phyloP scores from a whole-genome alignment of 306 rosid species.

The Pterocarpus santalinus region DNA sequence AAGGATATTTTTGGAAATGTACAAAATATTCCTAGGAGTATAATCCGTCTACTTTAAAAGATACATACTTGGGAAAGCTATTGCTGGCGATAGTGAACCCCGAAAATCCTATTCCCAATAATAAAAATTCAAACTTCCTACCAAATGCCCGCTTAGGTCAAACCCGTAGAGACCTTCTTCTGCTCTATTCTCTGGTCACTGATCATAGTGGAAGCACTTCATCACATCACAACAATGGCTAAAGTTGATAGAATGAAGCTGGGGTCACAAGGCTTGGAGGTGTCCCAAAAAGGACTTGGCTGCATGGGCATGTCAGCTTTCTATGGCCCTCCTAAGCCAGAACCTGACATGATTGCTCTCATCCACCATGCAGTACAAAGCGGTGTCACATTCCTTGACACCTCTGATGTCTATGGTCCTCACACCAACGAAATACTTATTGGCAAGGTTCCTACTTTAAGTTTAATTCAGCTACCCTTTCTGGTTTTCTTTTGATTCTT shows the following conservation, averaged over 20 bases:
- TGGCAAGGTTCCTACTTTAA: slow-evolving; percentile 54
- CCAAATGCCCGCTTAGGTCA: neutral
- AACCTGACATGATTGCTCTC: slow-evolving; percentile 70
- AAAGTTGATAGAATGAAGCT: slow-evolving; percentile 64
- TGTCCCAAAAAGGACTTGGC: slow-evolving; percentile 72
- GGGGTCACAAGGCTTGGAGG: slow-evolving; percentile 70
- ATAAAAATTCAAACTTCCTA: no score
- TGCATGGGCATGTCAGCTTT: slow-evolving; percentile 79
- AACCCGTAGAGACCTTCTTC: no score
- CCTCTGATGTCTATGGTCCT: slow-evolving; percentile 74
- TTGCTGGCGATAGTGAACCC: no score
- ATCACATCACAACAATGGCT: slow-evolving; percentile 43
- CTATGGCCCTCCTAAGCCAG: slow-evolving; percentile 76
- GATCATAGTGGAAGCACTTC: neutral
- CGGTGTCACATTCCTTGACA: slow-evolving; percentile 78
- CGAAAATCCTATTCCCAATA: no score
- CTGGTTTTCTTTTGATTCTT: neutral
- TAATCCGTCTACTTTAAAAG: no score
- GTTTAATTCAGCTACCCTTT: neutral
- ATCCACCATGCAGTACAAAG: slow-evolving; percentile 64
- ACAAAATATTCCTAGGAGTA: no score
- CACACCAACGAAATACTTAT: slow-evolving; percentile 68
- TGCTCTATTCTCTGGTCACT: neutral
- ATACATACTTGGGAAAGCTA: no score
- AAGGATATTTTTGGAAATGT: no score